Evolutionary conservation across 208 protist genomes (phyloP), one percentile per base, ranked within the genome.

Genomic region (Angomonas ambiguus): DNA sequence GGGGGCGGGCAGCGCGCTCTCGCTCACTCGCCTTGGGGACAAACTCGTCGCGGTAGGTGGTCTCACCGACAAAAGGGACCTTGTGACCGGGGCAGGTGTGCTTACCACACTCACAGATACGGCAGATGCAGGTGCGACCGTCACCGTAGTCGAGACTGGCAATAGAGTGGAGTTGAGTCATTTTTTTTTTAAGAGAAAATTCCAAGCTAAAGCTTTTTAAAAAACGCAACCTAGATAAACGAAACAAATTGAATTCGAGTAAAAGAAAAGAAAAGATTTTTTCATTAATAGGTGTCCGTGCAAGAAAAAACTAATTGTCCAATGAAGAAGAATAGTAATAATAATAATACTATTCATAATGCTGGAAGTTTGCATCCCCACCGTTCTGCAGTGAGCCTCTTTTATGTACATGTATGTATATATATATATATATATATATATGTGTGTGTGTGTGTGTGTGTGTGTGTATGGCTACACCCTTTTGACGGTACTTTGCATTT

Each of bases 121-220:
- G 86, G 77, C 89, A 95, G 35, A 95, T 72, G 58, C 89, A 95
- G 34, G 85, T 93, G 65, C 89, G 89, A 49, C 86, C 86, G 73
- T 95, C 89, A 62, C 88, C 88, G 72, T 91, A 92, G 77, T 94
- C 88, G 66, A 94, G 80, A 65, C 85, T 94, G 60, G 82, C 82
- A 73, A 94, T 83, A 28, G 85, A 83, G 75, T 92, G 88, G 2
- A 94, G 77, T 72, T 92, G 85, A 51, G 88, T 94, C 88, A 94
- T 49, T 53, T 27, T 27, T 31, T 56, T 45, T 38, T 71, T 51
- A 58, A 63, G 5, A 35, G 35, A 55, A 64, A 30, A 51, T 42
- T 25, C 38, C 8, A 55, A 30, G 24, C 6, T 11, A n/a, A n/a
- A 58, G 60, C 25, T 18, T 5, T n/a, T 31, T 20, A 27, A 62